Conservation (phyloP, 371 early-diverging fungal genomes). For the Actinomucor elegans region DNA sequence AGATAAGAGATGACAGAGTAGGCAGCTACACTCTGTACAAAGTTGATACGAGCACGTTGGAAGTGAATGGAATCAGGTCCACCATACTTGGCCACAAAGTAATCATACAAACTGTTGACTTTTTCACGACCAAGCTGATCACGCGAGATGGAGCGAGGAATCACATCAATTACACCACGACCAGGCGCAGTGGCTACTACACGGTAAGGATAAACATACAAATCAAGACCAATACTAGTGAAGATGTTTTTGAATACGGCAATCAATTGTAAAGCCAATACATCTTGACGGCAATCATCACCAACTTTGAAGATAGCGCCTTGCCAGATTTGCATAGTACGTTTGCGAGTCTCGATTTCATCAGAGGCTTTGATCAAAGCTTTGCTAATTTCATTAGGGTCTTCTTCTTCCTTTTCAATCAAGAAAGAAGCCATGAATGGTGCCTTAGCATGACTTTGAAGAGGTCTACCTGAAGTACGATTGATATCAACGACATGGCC, state of each 20-base stretch:
- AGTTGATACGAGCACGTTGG: conserved; percentile 91
- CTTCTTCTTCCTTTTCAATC: conserved; percentile 64
- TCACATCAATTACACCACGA: conserved; percentile 98
- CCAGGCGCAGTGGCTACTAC: conserved; percentile 98
- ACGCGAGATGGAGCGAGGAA: conserved; percentile 97
- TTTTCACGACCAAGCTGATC: conserved; percentile 99
- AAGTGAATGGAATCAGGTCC: conserved; percentile 89
- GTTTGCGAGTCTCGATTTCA: conserved; percentile 30
- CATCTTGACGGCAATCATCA: conserved; percentile 99
- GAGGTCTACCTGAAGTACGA: conserved; percentile 91
- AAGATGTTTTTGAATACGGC: conserved; percentile 97
- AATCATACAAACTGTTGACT: conserved; percentile 95
- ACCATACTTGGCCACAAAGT: conserved; percentile 94
- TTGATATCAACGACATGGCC: conserved; percentile 95
- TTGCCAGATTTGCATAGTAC: conserved; percentile 60
- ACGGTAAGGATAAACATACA: conserved; percentile 98
- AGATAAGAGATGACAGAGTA: conserved; percentile 97
- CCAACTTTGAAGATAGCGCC: conserved; percentile 99
- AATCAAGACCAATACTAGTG: conserved; percentile 85
- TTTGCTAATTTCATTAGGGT: conserved; percentile 49
- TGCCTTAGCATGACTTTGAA: conserved; percentile 99
- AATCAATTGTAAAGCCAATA: conserved; percentile 97
- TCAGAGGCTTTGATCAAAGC: conserved; percentile 43
- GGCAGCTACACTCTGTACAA: conserved; percentile 96
- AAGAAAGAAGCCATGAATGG: conserved; percentile 99